Conservation (phyloP, 1,284 basidiomycete genomes). For the Cryptococcus maquisensis region DNA sequence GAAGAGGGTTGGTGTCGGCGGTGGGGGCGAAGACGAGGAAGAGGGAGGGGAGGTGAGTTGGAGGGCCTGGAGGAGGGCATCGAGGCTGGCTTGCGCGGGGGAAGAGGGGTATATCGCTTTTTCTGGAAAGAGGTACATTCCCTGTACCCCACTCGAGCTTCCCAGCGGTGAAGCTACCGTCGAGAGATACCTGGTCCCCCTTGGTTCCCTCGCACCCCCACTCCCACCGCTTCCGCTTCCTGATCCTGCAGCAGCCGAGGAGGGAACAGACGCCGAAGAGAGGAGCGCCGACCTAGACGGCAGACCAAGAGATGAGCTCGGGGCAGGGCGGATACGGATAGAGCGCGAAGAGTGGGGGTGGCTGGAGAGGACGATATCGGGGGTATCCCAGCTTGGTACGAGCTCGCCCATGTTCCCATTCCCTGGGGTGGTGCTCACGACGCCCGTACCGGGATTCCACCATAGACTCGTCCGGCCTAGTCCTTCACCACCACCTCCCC, state of each 20-base stretch:
- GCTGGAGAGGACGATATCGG: constrained; percentile 13
- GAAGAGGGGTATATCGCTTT: constrained; percentile 1
- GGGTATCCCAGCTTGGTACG: constrained; percentile 7
- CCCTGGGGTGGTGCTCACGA: no score
- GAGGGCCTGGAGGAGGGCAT: constrained; percentile 7
- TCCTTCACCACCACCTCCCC: no score
- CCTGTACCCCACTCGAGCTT: background rate
- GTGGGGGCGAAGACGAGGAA: background rate
- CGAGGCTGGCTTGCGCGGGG: constrained; percentile 10
- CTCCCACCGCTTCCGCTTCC: background rate
- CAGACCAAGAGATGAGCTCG: no score
- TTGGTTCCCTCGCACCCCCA: no score
- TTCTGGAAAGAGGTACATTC: background rate
- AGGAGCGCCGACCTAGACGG: no score
- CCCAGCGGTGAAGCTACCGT: background rate
- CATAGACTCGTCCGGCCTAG: no score
- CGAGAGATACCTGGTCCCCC: background rate
- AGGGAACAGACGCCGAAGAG: no score
- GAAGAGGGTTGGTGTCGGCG: background rate
- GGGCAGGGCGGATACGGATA: no score
- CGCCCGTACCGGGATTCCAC: no score
- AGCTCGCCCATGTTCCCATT: background rate
- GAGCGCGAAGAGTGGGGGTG: background rate
- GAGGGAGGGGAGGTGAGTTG: constrained; percentile 1
- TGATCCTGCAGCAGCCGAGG: background rate